phyloP scores from a whole-genome alignment of 1,139 yeast genomes.

The Yamadazyma membranifaciens region DNA sequence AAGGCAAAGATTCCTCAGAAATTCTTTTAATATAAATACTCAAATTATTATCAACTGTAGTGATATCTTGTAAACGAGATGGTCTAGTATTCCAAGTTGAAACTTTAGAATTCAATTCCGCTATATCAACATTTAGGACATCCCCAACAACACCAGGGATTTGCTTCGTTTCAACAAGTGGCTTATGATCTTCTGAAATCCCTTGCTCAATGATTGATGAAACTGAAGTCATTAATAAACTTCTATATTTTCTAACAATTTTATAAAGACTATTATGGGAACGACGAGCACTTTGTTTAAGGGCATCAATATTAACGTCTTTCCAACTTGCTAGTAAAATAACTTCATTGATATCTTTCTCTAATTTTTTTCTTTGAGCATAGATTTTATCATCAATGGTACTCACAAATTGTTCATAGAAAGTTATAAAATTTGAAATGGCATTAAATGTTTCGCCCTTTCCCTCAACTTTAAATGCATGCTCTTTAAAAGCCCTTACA shows the following conservation, averaged over 20 bases:
- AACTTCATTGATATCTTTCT: conserved; percentile 80
- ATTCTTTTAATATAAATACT: conserved; percentile 42
- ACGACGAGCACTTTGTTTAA: conserved; percentile 87
- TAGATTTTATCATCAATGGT: conserved; percentile 45
- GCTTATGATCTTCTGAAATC: conserved; percentile 25
- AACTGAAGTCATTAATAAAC: conserved; percentile 54
- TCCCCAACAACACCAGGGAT: conserved; percentile 16
- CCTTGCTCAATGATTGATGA: conserved; percentile 62
- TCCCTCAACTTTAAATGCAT: conserved; percentile 28
- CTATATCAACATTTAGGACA: conserved; percentile 16
- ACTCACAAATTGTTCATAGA: conserved; percentile 63
- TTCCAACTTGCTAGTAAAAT: conserved; percentile 94
- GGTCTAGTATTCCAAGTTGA: conserved; percentile 58
- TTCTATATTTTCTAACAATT: conserved; percentile 78
- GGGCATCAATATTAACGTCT: conserved; percentile 90
- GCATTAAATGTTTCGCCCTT: conserved; percentile 34
- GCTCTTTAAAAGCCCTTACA: conserved; percentile 60
- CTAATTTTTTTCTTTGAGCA: conserved; percentile 52
- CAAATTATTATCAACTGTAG: conserved; percentile 57
- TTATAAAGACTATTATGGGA: conserved; percentile 86
- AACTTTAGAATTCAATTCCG: conserved; percentile 22
- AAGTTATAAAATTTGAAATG: conserved; percentile 59
- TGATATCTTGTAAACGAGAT: conserved; percentile 48
- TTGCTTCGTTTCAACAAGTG: background rate
- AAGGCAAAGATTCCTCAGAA: conserved; percentile 30